Evolutionary conservation across 1,284 basidiomycete genomes (phyloP).

Genomic region (Pulveroboletus sp.): DNA sequence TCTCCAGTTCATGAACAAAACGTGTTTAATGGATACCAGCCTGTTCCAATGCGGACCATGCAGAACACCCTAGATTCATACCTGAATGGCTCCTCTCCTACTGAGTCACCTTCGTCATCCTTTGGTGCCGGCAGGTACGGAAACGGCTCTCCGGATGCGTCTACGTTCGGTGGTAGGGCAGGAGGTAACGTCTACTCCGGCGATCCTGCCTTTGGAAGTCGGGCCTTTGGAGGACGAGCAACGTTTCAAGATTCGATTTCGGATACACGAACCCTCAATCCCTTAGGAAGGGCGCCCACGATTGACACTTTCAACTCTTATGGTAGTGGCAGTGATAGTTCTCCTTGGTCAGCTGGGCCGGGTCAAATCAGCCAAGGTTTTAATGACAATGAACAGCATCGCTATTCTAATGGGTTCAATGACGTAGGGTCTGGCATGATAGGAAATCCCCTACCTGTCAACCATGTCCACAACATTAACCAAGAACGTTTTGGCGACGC

Average conservation of each 20-base stretch:
- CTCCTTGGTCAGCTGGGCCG: constrained; percentile 42
- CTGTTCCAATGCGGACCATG: constrained; percentile 59
- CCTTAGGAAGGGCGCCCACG: constrained; percentile 39
- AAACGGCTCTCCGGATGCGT: constrained; percentile 68
- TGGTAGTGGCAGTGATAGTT: constrained; percentile 35
- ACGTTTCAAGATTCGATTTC: constrained; percentile 38
- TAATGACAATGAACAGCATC: constrained; percentile 25
- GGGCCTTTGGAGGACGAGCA: constrained; percentile 36
- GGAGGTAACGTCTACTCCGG: constrained; percentile 41
- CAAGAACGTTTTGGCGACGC: constrained; percentile 32
- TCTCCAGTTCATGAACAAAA: constrained; percentile 41
- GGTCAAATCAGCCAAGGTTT: constrained; percentile 26
- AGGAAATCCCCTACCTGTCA: constrained; percentile 22
- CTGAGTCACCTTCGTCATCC: constrained; percentile 71
- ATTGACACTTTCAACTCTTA: constrained; percentile 49
- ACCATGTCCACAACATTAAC: constrained; percentile 26
- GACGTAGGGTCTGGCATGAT: constrained; percentile 21
- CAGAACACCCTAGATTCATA: constrained; percentile 64
- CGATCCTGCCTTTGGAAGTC: constrained; percentile 38
- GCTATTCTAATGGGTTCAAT: constrained; percentile 32
- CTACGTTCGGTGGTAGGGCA: constrained; percentile 52
- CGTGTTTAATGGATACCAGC: constrained; percentile 56
- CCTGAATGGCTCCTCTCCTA: constrained; percentile 51
- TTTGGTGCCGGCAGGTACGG: constrained; percentile 61
- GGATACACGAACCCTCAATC: constrained; percentile 40